Base-by-base conservation (phyloP, 306 rosid species). In the Sindora glabra region DNA sequence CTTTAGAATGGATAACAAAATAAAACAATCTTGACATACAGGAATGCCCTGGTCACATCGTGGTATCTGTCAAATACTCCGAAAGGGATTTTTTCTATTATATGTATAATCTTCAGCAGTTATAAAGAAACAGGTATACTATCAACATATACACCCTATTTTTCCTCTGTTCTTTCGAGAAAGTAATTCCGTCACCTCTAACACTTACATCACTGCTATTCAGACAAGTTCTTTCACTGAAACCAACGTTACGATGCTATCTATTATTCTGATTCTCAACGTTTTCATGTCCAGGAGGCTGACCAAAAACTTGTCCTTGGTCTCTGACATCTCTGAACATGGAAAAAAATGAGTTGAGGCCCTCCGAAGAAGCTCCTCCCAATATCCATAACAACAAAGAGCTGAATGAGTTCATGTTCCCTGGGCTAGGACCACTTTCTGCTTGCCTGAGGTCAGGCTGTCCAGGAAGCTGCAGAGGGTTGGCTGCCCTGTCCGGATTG, bases 311-410 rank as follows among this genome's bases (percentile, higher is more conserved):
- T 73, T 92, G 94, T 57, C 85, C 85, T 49, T 84, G 95, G 37
- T 82, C 96, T 72, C 99, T 78, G 65, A 62, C 79, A 71, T 92
- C 95, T 80, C 99, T 82, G 83, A 94, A 86, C 79, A 94, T 82
- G 48, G 99, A 89, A 51, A 84, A 81, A 49, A 92, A 77, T 0
- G 96, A 84, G 86, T 79, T 94, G 36, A 74, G 84, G 67, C 97
- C 89, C 81, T 94, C 95, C 7, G 95, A 80, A 49, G 99, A 77
- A 61, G 87, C 97, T 32, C 97, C 97, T 59, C 97, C 97, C 59
- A 94, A 71, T 69, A 94, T 86, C 94, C 94, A 80, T 65, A 94
- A 45, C 69, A 92, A 69, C 74, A 94, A 73, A 54, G 99, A 92
- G 64, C 97, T 84, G 74, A 92, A 83, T 12, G 90, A 79, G 65